Base-by-base conservation (phyloP, 2,329 filamentous ascomycete genomes). In the Diplodia seriata region DNA sequence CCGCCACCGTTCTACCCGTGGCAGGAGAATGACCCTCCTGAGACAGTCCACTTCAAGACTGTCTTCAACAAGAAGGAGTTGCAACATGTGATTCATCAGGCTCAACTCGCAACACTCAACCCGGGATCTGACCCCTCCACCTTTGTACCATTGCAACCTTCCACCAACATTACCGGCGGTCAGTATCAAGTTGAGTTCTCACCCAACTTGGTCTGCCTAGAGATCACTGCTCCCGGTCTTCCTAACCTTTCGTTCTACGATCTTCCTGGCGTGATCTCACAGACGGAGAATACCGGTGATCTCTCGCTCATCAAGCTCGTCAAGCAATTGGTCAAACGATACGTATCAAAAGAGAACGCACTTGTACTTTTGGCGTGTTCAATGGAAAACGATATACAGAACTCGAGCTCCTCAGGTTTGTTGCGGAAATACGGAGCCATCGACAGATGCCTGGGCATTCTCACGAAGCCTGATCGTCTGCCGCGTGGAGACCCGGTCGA, bases 191-290 rank as follows among this genome's bases (percentile, higher is more conserved):
- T 90, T 0, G 88, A 91, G 9, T 96, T 96, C 71, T 93, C 90
- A 0, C 93, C 93, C 0, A 97, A 97, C 71, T 85, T 93, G 0
- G 89, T 97, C 0, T 86, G 89, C 0, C 81, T 97, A 0, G 66
- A 68, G 64, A 93, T 97, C 31, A 87, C 87, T 0, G 90, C 90
- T 0, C 90, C 91, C 0, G 84, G 83, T 0, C 84, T 94, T 0
- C 90, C 92, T 0, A 88, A 92, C 6, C 76, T 97, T 0, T 92
- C 90, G 0, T 96, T 97, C 72, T 94, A 92, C 69, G 93, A 97
- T 69, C 83, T 97, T 0, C 93, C 93, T 0, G 93, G 93, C 0
- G 88, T 96, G 0, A 94, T 97, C 70, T 87, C 89, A 23, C 90
- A 90, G 8, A 85, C 89, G 0, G 86, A 88, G 1, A 83, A 88